Base-by-base conservation (phyloP, 495 filamentous ascomycete genomes). In the Penicillium verhagenii region DNA sequence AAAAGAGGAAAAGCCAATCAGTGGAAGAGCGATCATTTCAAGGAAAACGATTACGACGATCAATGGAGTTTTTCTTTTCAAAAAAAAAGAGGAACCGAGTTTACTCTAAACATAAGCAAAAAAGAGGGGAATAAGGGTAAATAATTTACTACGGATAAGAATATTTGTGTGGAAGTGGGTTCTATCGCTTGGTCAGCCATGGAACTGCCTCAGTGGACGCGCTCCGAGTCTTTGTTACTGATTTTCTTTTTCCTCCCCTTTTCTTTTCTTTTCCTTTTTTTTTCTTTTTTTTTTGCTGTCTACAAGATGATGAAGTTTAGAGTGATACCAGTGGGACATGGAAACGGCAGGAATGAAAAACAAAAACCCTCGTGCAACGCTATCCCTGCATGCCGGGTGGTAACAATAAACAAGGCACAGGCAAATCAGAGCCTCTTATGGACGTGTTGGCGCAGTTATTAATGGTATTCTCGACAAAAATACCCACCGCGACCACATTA, bases 331-430 rank as follows among this genome's bases (percentile, higher is more conserved):
- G 28, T 25, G 39, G 23, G 48, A 38, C 64, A 46, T 47, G 43
- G 64, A 55, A 64, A 67, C 61, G 47, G 47, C 53, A 65, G 59
- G 64, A 67, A 67, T 67, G 64, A 55, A 60, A 60, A 61, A 64
- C 50, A 54, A 49, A 31, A 40, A 49, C 52, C n/a, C 43, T 23
- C 26, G 49, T 52, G 50, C 54, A 63, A 59, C 61, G 48, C 20
- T 44, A 67, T 67, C 65, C 65, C 65, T 68, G 57, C 65, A 68
- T 68, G 58, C 65, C 65, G 50, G 26, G 21, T 52, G 57, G 61
- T 62, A 55, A 52, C 57, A 51, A 68, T 54, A 68, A n/a, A 63
- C 63, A 67, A 64, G 60, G 63, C 55, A 60, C 51, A 7, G 39
- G 21, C 61, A 54, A 59, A 63, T 59, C 56, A 59, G 24, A 13